These are phyloP conservation scores for Globisporangium spinosum DNA, from an alignment of 352 stramenopile genomes.

Conservation along the genomic window DNA sequence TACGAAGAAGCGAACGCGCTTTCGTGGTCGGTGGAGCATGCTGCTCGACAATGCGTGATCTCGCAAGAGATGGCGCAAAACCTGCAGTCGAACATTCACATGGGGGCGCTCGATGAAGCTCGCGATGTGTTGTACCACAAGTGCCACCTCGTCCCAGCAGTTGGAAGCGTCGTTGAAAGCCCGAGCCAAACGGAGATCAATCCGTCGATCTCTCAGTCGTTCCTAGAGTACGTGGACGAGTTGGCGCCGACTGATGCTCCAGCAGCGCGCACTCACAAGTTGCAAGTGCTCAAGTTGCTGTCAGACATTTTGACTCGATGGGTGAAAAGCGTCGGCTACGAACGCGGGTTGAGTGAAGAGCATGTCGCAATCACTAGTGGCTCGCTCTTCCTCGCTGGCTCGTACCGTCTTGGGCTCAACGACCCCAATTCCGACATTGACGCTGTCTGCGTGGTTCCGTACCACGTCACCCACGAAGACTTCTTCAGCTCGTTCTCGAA, in stretches of 20 bases:
- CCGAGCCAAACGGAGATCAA: slow-evolving; percentile 33
- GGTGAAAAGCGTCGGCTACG: slow-evolving; percentile 71
- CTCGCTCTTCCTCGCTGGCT: slow-evolving; percentile 82
- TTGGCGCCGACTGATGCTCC: slow-evolving; percentile 49
- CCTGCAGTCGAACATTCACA: slow-evolving; percentile 52
- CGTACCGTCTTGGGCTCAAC: slow-evolving; percentile 80
- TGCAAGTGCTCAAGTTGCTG: slow-evolving; percentile 63
- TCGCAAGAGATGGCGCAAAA: slow-evolving; percentile 68
- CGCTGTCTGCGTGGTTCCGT: slow-evolving; percentile 77
- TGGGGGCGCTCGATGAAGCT: slow-evolving; percentile 57
- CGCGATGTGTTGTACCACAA: slow-evolving; percentile 84
- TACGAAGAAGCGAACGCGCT: slow-evolving; percentile 70
- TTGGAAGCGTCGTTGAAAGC: slow-evolving; percentile 57
- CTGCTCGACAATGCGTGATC: slow-evolving; percentile 56
- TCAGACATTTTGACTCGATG: slow-evolving; percentile 71
- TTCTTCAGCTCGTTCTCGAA: slow-evolving; percentile 83
- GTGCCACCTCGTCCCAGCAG: slow-evolving; percentile 68
- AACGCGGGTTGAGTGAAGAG: slow-evolving; percentile 62
- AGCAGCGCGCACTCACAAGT: slow-evolving; percentile 55
- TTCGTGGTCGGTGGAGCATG: slow-evolving; percentile 69
- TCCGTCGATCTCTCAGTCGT: slow-evolving; percentile 33
- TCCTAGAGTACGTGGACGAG: slow-evolving; percentile 50
- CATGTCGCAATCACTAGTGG: slow-evolving; percentile 73
- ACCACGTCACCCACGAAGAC: slow-evolving; percentile 78
- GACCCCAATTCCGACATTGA: slow-evolving; percentile 84